Base-by-base conservation (phyloP, 352 stramenopile genomes). In the Phytophthora nicotianae region DNA sequence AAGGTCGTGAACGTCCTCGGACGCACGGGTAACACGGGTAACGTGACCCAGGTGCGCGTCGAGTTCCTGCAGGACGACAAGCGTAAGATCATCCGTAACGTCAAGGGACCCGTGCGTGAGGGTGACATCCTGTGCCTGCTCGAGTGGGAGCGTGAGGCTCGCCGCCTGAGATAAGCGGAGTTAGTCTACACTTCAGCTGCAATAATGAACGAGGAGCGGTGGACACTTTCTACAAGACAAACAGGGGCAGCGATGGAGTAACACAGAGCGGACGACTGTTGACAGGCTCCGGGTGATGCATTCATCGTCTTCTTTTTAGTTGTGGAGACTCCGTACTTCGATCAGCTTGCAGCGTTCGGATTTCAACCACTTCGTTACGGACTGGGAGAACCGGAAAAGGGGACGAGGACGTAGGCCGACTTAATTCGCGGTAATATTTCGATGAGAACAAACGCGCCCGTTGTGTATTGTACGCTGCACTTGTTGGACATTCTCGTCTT, bases 11-110 rank as follows among this genome's bases (percentile, higher is more conserved):
- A 96, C 74, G 97, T 99, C 73, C 88, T 99, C 62, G 98, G 97
- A 82, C 97, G 98, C 80, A 99, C 98, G 60, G 98, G 98, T 75
- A 99, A 99, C 95, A 99, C 97, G 66, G 98, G 98, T 89, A 99
- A 99, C 84, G 98, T 99, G 49, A 99, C 97, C 68, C 98, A 99
- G 77, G 92, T 98, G 48, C 96, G 97, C 78, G 97, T 99, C 58
- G 97, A 99, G 85, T 99, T 99, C 85, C 92, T 99, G 70, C 96
- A 99, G 81, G 95, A 98, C 72, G 90, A 98, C 80, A 97, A 96
- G 75, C 96, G 97, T 82, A 98, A 95, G 73, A 99, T 99, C 85
- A 98, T 99, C 72, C 91, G 98, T 71, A 99, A 99, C 85, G 97
- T 99, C 70, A 99, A 99, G 91, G 97, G 97, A 78, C 97, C 97